These are phyloP conservation scores for Tricholoma sp. DNA, from an alignment of 768 basidiomycete species.

Conservation along the genomic window DNA sequence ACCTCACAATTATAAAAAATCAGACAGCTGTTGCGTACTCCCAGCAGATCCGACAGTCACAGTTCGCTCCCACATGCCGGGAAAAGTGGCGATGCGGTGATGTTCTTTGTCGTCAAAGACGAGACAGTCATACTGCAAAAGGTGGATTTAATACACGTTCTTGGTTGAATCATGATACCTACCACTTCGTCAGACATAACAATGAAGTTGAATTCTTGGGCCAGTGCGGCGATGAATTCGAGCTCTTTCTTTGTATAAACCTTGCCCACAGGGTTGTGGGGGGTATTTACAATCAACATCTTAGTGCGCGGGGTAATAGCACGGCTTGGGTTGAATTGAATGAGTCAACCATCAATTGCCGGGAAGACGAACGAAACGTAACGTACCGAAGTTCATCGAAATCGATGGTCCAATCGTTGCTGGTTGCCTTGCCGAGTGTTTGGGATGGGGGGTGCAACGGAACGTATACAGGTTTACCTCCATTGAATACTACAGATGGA, in stretches of 20 bases:
- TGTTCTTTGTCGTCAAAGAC: constrained; percentile 87
- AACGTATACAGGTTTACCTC: constrained; percentile 89
- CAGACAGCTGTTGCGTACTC: constrained; percentile 47
- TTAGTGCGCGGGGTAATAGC: constrained; percentile 89
- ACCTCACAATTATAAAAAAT: not conserved
- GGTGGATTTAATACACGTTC: not conserved
- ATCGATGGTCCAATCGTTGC: constrained; percentile 87
- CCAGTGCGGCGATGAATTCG: constrained; percentile 77
- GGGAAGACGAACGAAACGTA: not conserved
- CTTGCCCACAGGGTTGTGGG: constrained; percentile 98
- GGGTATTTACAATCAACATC: constrained; percentile 93
- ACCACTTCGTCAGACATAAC: constrained; percentile 98
- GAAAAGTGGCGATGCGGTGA: constrained; percentile 87
- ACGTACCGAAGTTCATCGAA: constrained; percentile 78
- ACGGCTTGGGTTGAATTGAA: constrained; percentile 37
- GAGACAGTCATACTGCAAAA: constrained; percentile 81
- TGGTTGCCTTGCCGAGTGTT: constrained; percentile 39
- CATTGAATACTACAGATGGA: constrained; percentile 90
- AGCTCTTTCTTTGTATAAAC: constrained; percentile 85
- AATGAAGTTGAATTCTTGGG: constrained; percentile 87
- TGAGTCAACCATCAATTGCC: not conserved
- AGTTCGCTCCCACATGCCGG: constrained; percentile 98
- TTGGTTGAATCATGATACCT: constrained; percentile 24
- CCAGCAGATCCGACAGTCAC: constrained; percentile 95
- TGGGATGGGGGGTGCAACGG: constrained; percentile 84